Evolutionary conservation across 352 stramenopile genomes (phyloP).

Genomic region (Globisporangium nunn): DNA sequence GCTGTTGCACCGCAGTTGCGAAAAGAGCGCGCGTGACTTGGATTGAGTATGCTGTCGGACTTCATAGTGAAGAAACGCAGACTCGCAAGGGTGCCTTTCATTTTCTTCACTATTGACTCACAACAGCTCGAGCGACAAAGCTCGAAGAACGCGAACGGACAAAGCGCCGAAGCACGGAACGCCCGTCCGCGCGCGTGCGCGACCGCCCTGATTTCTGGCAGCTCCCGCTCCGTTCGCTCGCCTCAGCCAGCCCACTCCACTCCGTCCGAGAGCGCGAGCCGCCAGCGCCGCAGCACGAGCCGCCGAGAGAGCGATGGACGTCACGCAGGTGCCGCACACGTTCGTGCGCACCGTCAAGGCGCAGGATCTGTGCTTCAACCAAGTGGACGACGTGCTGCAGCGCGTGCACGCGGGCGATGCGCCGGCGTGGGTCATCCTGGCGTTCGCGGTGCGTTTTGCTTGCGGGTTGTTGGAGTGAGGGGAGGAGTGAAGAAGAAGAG

Average conservation of each 20-base stretch:
- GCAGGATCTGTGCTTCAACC: conserved; percentile 68
- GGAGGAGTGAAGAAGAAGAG: too few species aligned
- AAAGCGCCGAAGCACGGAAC: conserved; percentile 6
- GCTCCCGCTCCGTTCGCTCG: too few species aligned
- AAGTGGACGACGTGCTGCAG: conserved; percentile 65
- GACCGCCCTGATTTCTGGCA: conserved; percentile 3
- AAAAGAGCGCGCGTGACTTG: background rate
- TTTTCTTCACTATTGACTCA: background rate
- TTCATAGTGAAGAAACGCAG: background rate
- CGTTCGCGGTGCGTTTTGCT: conserved; percentile 50
- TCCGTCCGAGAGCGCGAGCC: too few species aligned
- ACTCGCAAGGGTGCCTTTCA: background rate
- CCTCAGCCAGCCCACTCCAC: background rate
- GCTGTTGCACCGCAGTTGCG: background rate
- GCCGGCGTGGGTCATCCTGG: conserved; percentile 68
- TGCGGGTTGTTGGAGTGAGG: background rate
- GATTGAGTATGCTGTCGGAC: background rate
- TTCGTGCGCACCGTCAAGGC: conserved; percentile 82
- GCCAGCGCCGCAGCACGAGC: too few species aligned
- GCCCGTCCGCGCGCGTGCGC: background rate
- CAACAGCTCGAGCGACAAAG: background rate
- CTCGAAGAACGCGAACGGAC: conserved; percentile 10
- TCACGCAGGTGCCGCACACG: conserved; percentile 61
- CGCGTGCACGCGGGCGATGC: conserved; percentile 57
- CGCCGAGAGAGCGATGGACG: conserved; percentile 16